Conservation (phyloP, 2,329 filamentous ascomycete species). For the Claviceps sp. region DNA sequence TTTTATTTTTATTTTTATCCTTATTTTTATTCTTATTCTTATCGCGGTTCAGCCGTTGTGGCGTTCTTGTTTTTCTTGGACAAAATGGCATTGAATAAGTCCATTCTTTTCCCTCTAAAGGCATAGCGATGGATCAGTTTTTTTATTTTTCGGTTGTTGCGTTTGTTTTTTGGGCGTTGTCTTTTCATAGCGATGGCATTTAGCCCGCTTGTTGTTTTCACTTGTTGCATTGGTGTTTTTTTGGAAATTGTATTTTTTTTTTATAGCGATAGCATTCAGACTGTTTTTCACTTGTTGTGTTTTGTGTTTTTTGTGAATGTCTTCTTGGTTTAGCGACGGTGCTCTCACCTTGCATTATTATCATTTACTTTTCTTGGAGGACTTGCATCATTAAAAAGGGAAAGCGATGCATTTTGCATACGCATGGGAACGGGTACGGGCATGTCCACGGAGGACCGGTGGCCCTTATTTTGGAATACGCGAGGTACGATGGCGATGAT, state of each 20-base stretch:
- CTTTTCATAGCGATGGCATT: too few relatives aligned
- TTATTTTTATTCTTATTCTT: neutral
- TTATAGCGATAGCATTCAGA: too few relatives aligned
- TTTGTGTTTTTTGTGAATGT: neutral
- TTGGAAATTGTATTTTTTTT: too few relatives aligned
- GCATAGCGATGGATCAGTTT: neutral
- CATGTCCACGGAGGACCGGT: neutral
- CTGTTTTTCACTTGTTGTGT: too few relatives aligned
- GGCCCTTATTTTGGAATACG: neutral
- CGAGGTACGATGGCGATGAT: conserved; percentile 1
- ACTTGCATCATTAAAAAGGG: neutral
- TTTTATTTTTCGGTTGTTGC: neutral
- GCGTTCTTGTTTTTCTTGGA: neutral
- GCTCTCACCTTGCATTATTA: neutral
- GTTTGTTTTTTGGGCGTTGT: too few relatives aligned
- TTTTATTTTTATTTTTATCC: neutral
- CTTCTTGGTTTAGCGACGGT: neutral
- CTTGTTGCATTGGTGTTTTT: too few relatives aligned
- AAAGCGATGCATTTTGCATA: conserved; percentile 3
- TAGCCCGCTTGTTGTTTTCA: too few relatives aligned
- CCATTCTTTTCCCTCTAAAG: neutral
- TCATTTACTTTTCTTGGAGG: neutral
- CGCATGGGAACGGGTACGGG: neutral
- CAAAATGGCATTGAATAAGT: neutral
- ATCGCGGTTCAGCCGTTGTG: neutral